Percentiles rank a stretch among this genome's conserved stretches.
Conservation (phyloP, 2,329 filamentous ascomycete genomes). For the Aspergillus ruber region DNA sequence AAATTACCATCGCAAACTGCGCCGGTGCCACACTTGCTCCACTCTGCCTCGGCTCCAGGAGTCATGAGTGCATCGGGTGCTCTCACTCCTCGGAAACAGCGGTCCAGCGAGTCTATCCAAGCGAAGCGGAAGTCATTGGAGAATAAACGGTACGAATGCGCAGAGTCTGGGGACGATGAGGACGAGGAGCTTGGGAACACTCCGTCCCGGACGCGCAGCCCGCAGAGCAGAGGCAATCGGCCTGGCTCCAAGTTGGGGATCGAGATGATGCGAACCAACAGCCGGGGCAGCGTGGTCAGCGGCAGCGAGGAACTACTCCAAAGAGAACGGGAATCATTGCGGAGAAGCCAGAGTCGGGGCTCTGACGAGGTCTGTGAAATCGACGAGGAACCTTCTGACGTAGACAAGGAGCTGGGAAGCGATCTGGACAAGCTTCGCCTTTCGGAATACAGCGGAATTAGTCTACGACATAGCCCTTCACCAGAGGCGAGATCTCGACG, state of each 20-base stretch:
- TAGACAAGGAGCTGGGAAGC: conserved; percentile 20
- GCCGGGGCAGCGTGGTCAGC: conserved; percentile 68
- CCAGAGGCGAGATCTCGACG: conserved; percentile 6
- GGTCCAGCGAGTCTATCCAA: conserved; percentile 66
- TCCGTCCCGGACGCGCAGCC: conserved; percentile 46
- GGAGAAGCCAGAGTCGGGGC: conserved; percentile 18
- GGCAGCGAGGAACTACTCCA: conserved; percentile 36
- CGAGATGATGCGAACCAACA: conserved; percentile 97
- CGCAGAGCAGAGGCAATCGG: conserved; percentile 48
- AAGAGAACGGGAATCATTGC: conserved; percentile 29
- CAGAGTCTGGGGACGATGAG: conserved; percentile 88
- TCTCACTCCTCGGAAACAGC: conserved; percentile 53
- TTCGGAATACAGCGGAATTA: conserved; percentile 26
- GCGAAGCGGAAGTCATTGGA: conserved; percentile 70
- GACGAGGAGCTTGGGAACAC: conserved; percentile 75
- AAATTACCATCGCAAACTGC: conserved; percentile 16
- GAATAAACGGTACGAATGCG: conserved; percentile 64
- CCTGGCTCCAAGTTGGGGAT: conserved; percentile 85
- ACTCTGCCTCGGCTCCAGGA: conserved; percentile 59
- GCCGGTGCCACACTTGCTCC: conserved; percentile 50
- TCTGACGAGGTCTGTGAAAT: conserved; percentile 13
- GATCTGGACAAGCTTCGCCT: conserved; percentile 29
- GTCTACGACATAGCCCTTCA: conserved; percentile 16
- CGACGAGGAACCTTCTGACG: conserved; percentile 17
- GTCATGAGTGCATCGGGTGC: conserved; percentile 49